phyloP scores from a whole-genome alignment of 1,284 basidiomycete genomes.

The Neolentinus lepideus region DNA sequence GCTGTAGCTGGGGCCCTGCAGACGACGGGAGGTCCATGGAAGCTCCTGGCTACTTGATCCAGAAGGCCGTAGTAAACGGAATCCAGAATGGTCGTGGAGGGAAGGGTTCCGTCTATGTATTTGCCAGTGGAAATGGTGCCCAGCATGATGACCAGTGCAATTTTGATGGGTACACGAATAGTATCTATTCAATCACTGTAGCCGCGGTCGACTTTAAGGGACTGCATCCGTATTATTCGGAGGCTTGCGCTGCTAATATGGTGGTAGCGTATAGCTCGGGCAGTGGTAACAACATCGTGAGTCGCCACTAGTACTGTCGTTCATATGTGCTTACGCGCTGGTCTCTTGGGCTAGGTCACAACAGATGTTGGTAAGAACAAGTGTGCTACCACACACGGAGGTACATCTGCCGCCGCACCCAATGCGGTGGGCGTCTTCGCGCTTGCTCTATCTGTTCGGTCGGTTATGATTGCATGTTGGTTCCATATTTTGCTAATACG shows the following conservation, averaged over 20 bases:
- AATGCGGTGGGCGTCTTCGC: constrained; percentile 91
- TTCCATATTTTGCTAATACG: neutral
- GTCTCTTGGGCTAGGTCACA: constrained; percentile 58
- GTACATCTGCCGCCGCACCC: constrained; percentile 96
- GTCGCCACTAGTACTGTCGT: constrained; percentile 24
- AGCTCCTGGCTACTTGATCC: constrained; percentile 86
- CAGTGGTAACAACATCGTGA: constrained; percentile 86
- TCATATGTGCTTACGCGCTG: constrained; percentile 12
- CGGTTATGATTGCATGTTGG: constrained; percentile 17
- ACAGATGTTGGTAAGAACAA: constrained; percentile 87
- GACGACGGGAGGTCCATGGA: constrained; percentile 97
- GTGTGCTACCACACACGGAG: constrained; percentile 85
- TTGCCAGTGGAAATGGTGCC: constrained; percentile 97
- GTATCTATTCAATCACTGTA: constrained; percentile 94
- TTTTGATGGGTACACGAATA: constrained; percentile 99
- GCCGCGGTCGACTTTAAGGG: constrained; percentile 91
- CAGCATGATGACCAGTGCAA: constrained; percentile 95
- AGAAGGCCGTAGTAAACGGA: constrained; percentile 94
- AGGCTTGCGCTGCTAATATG: constrained; percentile 95
- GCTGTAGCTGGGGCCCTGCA: constrained; percentile 97
- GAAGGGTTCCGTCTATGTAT: constrained; percentile 93
- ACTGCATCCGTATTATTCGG: constrained; percentile 94
- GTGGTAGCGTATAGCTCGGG: constrained; percentile 95
- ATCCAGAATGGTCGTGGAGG: constrained; percentile 87
- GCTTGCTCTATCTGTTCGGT: constrained; percentile 81